Base-by-base conservation (phyloP, 1,284 basidiomycete genomes). In the Cryptococcus sp. region DNA sequence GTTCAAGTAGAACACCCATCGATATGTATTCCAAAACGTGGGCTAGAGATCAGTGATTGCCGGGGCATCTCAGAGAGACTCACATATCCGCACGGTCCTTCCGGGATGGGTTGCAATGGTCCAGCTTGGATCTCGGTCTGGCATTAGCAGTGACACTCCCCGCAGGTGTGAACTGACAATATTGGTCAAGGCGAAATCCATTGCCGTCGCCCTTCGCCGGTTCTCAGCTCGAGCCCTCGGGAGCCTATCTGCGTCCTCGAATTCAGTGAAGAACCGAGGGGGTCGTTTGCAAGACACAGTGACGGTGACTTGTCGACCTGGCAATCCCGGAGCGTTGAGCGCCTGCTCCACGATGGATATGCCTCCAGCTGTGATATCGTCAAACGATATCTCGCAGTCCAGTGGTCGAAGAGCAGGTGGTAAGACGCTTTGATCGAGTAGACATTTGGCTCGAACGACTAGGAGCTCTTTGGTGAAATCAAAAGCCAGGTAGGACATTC, bases 11-110 rank as follows among this genome's bases (percentile, higher is more conserved):
- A 75, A 65, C 3, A 54, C 52, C 63, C 67, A 73, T 11, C 66
- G 57, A 36, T 63, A 72, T 0, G 70, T 62, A 48, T 69, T 66
- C 67, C 67, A 72, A 53, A 62, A 66, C 0, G 66, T 68, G 0
- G 67, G 67, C 69, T 72, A 34, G 32, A 9, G 34, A 3, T n/a
- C 10, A 34, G 16, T 9, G 32, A 16, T 16, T 34, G 32, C 10
- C 32, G 25, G 22, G 31, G 39, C 41, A 4, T 3, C 18, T 18
- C 16, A 5, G 37, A 11, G 31, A 22, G 4, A 56, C 64, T 57
- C 37, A 70, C 70, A 34, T 61, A 64, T 4, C 60, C 64, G 22
- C 54, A 59, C 0, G 63, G 59, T 0, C 63, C 71, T 21, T 69
- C 62, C 1, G 69, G 69, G 19, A 72, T 62, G 1, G 67, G 53